Evolutionary conservation across 768 basidiomycete genomes (phyloP).

Genomic region (Phylloporus sp.): DNA sequence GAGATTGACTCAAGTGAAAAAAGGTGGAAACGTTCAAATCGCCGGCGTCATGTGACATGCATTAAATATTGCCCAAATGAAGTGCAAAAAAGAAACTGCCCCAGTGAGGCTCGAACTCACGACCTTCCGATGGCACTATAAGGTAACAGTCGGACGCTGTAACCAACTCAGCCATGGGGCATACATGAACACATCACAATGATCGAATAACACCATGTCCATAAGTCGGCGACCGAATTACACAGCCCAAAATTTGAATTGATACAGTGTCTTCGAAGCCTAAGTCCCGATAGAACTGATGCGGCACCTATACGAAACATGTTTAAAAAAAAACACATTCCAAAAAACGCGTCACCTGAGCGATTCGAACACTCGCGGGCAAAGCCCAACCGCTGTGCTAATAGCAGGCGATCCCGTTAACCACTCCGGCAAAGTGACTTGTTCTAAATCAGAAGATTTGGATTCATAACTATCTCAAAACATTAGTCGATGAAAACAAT

Average conservation of each 20-base stretch:
- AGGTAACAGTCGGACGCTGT: conserved; percentile 73
- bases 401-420: conserved; percentile 87
- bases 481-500: no score
- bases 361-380: conserved; percentile 62
- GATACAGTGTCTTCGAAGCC: neutral
- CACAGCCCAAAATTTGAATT: no score
- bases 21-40: no score
- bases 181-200: conserved; percentile 11
- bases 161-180: conserved; percentile 78
- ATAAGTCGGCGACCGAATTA: neutral
- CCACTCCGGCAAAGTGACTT: conserved; percentile 96
- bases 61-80: no score
- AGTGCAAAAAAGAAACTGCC: conserved; percentile 38
- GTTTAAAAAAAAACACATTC: no score
- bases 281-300: no score
- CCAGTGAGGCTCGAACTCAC: conserved; percentile 68
- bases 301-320: no score
- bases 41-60: no score
- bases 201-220: neutral
- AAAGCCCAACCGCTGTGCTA: conserved; percentile 53
- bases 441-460: no score
- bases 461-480: no score
- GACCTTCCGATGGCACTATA: conserved; percentile 51
- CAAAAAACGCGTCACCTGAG: conserved; percentile 53
- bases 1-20: no score